A percentile compares a stretch with the other conserved stretches of the same genome.
phyloP scores from a whole-genome alignment of 352 stramenopile genomes.

The Plasmopara viticola region DNA sequence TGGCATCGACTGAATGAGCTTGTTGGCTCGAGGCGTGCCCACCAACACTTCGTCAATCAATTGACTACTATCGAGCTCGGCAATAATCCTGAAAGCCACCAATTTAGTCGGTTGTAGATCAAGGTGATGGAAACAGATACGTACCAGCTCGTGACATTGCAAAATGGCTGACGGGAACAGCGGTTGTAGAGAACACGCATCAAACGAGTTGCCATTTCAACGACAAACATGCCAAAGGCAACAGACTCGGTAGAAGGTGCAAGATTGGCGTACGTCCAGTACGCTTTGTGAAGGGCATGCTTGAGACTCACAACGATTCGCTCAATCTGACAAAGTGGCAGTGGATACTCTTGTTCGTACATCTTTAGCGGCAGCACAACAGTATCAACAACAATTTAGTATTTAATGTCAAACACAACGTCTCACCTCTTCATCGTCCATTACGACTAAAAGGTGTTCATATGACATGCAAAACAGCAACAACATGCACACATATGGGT shows the following conservation, averaged over 20 bases:
- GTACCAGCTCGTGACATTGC: constrained; percentile 69
- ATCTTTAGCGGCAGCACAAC: constrained; percentile 29
- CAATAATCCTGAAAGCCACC: constrained; percentile 34
- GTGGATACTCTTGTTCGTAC: constrained; percentile 56
- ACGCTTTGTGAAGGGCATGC: constrained; percentile 45
- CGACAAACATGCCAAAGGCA: constrained; percentile 50
- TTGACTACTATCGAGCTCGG: constrained; percentile 46
- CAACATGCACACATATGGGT: constrained; percentile 44
- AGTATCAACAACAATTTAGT: too few species aligned
- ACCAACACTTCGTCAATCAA: constrained; percentile 52
- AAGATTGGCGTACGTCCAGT: constrained; percentile 40
- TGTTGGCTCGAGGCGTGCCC: constrained; percentile 46
- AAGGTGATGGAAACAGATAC: constrained; percentile 7
- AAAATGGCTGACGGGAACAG: constrained; percentile 63
- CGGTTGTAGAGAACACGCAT: constrained; percentile 63
- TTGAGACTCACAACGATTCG: constrained; percentile 54
- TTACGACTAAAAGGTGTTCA: constrained; percentile 53
- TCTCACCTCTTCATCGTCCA: constrained; percentile 66
- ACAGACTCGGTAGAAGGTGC: constrained; percentile 18
- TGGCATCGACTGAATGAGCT: constrained; percentile 67
- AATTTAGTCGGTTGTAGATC: not conserved
- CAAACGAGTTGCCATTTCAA: constrained; percentile 49
- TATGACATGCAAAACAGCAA: constrained; percentile 55
- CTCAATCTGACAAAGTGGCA: constrained; percentile 63
- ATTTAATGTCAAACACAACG: too few species aligned